A percentile compares a stretch with the other conserved stretches of the same genome.
Conservation (phyloP, 2,329 filamentous ascomycete species). For the Phialophora verrucosa region DNA sequence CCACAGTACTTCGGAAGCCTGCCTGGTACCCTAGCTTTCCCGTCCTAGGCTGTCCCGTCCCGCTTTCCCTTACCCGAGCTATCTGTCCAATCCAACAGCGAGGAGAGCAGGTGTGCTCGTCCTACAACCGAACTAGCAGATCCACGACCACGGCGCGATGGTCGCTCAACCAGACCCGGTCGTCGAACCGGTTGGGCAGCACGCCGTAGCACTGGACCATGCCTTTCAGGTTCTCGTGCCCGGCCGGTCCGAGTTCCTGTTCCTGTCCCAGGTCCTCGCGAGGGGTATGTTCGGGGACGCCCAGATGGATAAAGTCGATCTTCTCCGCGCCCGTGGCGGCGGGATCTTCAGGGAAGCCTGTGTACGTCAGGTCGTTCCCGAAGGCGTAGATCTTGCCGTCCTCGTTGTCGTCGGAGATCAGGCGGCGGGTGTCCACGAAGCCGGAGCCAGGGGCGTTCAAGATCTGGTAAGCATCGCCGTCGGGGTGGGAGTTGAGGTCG, state of each 20-base stretch:
- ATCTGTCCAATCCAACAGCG: neutral
- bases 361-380: conserved; percentile 60
- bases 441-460: conserved; percentile 50
- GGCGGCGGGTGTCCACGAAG: conserved; percentile 47
- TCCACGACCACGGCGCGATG: conserved; percentile 64
- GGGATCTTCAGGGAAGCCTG: conserved; percentile 53
- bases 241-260: neutral
- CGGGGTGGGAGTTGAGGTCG: conserved; percentile 61
- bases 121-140: conserved; percentile 21
- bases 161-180: conserved; percentile 61
- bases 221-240: conserved; percentile 44
- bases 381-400: conserved; percentile 46
- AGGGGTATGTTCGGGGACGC: conserved; percentile 34
- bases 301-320: conserved; percentile 61
- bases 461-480: conserved; percentile 59
- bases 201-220: conserved; percentile 57
- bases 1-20: neutral
- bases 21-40: neutral
- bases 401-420: conserved; percentile 33
- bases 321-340: conserved; percentile 47
- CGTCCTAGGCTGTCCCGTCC: too few relatives aligned
- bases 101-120: neutral
- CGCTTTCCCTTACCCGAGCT: neutral
- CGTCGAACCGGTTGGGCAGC: conserved; percentile 61
- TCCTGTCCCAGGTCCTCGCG: neutral